Base-by-base conservation (phyloP, 2,329 filamentous ascomycete species). In the Tolypocladium capitatum region DNA sequence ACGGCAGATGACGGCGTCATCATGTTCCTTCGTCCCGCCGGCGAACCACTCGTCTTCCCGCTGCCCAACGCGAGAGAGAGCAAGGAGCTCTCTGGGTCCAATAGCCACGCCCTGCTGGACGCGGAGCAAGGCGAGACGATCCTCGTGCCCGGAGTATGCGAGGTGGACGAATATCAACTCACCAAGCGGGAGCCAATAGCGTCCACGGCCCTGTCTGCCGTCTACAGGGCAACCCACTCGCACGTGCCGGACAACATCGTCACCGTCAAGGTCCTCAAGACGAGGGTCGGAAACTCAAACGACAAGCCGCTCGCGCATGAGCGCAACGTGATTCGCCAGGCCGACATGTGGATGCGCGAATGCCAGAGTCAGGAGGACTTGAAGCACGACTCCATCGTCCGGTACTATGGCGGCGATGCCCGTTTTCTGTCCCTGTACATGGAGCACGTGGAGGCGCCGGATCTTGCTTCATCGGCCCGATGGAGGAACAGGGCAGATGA, bases 241-340 rank as follows among this genome's bases (percentile, higher is more conserved):
- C 60, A 68, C 10, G 69, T 76, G 18, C 66, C 73, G 2, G 72
- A 75, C 46, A 70, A 71, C 20, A 70, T 78, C 47, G 74, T 80
- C 48, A 79, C 75, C 1, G 75, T 79, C 59, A 80, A 80, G 55
- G 75, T 80, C 1, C 72, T 80, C 52, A 79, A 78, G 61, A 80
- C 76, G 1, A 63, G 69, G 6, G 58, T 68, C 3, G 54, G 66
- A 31, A 66, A 64, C 38, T 52, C 65, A 3, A 61, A 66, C 45
- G 58, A 67, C 40, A 73, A 72, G 47, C 69, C 72, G 2, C 68
- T 71, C 40, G 69, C 75, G 20, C 68, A 68, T 46, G 75, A 76
- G 56, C 69, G 70, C 47, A 75, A 73, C 49, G 71, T 79, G 40
- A 78, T 80, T 53, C 72, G 71, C 1, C 76, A 80, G 56, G 75